Conservation (phyloP, 2,329 filamentous ascomycete species). For the Fusarium sambucinum region DNA sequence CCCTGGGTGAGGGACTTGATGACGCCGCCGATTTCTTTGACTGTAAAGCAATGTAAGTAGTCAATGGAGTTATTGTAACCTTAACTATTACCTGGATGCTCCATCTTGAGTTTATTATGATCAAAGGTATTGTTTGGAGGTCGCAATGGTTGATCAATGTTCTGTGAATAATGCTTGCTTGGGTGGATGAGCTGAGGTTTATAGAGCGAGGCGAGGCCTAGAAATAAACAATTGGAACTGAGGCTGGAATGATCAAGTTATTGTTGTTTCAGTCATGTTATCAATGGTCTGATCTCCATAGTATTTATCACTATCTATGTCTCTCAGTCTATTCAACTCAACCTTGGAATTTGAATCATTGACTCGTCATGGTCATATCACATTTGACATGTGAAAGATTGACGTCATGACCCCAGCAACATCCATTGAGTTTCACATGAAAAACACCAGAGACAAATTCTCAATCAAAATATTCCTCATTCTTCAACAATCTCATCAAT, state of each 20-base stretch:
- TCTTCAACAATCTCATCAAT: not conserved
- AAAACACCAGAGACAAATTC: constrained; percentile 2
- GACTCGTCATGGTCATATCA: constrained; percentile 30
- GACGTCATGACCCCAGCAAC: constrained; percentile 45
- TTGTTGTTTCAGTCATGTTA: constrained; percentile 33
- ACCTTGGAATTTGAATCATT: constrained; percentile 29
- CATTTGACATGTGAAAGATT: constrained; percentile 36
- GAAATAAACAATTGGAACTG: constrained; percentile 14
- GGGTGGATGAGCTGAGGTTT: constrained; percentile 4
- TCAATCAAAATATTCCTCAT: constrained; percentile 6
- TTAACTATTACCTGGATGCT: constrained; percentile 56
- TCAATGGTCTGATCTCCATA: constrained; percentile 8
- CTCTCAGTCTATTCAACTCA: not conserved
- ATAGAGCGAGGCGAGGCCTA: not conserved
- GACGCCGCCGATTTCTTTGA: constrained; percentile 72
- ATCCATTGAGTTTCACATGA: constrained; percentile 33
- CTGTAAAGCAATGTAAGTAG: constrained; percentile 44
- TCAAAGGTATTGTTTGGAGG: not conserved
- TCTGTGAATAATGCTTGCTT: constrained; percentile 6
- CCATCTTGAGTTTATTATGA: constrained; percentile 38
- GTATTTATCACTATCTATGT: not conserved
- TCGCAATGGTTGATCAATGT: not conserved
- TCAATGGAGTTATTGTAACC: not conserved
- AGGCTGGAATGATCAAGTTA: constrained; percentile 31
- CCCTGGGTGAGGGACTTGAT: constrained; percentile 78